These are phyloP conservation scores for Passalora sequoiae DNA, from an alignment of 2,329 filamentous ascomycete species.

Conservation along the genomic window DNA sequence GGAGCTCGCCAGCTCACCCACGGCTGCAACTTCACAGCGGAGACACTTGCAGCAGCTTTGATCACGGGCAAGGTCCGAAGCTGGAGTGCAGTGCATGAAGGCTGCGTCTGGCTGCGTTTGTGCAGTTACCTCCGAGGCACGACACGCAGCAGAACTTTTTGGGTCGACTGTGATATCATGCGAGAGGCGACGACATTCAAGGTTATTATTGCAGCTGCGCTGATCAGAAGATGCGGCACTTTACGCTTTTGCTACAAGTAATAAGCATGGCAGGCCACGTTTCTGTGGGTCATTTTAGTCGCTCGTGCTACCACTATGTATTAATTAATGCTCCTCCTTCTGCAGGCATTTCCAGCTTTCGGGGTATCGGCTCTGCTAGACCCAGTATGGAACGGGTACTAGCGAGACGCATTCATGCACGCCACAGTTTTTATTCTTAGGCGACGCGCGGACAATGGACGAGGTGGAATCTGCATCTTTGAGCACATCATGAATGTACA, in stretches of 20 bases:
- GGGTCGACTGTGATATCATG: no score
- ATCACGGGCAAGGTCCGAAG: no score
- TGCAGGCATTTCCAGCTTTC: background rate
- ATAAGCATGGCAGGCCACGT: background rate
- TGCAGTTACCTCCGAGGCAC: no score
- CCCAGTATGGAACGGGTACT: conserved; percentile 1
- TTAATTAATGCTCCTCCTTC: background rate
- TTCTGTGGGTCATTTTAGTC: background rate
- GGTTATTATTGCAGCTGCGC: no score
- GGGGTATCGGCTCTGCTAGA: background rate
- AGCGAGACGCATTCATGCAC: background rate
- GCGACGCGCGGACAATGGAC: background rate
- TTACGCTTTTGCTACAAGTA: background rate
- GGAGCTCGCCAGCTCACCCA: no score
- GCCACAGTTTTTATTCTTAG: background rate
- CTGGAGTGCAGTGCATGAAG: no score
- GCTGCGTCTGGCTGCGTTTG: no score
- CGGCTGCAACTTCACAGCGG: no score
- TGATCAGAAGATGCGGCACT: background rate
- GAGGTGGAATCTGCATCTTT: background rate
- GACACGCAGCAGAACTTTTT: no score
- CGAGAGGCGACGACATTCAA: no score
- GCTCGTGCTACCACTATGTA: background rate
- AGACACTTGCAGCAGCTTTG: no score
- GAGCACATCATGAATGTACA: background rate